phyloP scores from a whole-genome alignment of 1,284 basidiomycete genomes.

The Ganoderma meredithae region DNA sequence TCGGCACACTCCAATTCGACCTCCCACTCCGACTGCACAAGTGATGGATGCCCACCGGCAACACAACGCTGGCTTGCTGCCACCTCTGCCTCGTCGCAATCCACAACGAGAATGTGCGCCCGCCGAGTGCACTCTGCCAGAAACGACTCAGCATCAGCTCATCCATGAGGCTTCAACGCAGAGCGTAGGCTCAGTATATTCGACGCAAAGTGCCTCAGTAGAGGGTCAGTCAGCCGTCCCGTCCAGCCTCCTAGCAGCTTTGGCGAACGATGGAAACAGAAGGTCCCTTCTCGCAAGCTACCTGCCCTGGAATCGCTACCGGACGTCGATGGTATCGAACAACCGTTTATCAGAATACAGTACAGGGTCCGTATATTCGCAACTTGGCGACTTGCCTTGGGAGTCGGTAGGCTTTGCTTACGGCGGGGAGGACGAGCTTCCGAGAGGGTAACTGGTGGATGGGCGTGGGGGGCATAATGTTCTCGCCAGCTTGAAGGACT shows the following conservation, averaged over 20 bases:
- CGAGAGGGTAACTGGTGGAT: constrained; percentile 10
- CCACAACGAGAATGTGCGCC: constrained; percentile 18
- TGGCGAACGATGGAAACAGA: constrained; percentile 34
- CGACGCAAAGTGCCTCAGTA: constrained; percentile 43
- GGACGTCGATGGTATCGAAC: constrained; percentile 33
- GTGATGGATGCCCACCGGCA: not conserved
- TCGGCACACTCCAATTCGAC: constrained; percentile 11
- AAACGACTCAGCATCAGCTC: constrained; percentile 29
- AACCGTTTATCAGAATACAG: constrained; percentile 42
- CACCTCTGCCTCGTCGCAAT: constrained; percentile 25
- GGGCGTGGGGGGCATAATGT: constrained; percentile 17
- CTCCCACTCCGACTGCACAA: constrained; percentile 18
- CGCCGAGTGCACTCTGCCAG: constrained; percentile 24
- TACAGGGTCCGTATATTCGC: constrained; percentile 41
- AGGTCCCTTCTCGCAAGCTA: constrained; percentile 38
- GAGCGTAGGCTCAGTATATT: constrained; percentile 44
- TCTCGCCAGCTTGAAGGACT: constrained; percentile 18
- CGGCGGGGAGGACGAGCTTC: constrained; percentile 33
- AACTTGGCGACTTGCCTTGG: constrained; percentile 33
- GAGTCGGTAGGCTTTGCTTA: constrained; percentile 34
- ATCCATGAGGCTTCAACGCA: constrained; percentile 40
- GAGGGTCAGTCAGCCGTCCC: constrained; percentile 37
- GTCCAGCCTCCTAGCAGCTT: constrained; percentile 37
- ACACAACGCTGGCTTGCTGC: constrained; percentile 19
- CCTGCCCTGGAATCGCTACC: constrained; percentile 33